Percentiles rank a stretch among this genome's conserved stretches.
Evolutionary conservation across 2,329 filamentous ascomycete species (phyloP).

Genomic region (Leptosphaerulina australis): DNA sequence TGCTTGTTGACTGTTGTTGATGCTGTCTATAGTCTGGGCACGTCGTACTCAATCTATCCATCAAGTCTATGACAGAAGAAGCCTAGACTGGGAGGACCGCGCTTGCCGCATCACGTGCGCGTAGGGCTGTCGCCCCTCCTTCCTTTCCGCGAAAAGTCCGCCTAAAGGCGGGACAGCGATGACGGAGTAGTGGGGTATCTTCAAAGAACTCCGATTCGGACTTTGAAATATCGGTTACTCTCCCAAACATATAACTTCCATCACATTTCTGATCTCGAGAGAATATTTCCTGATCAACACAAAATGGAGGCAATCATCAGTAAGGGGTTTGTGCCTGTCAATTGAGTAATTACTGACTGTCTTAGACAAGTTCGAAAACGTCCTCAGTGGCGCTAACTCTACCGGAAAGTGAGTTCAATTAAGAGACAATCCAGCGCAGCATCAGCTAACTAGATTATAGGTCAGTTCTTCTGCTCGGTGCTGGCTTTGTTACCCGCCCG

Average conservation of each 20-base stretch:
- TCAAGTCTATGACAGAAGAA: neutral
- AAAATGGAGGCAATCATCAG: conserved; percentile 49
- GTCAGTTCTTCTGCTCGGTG: conserved; percentile 48
- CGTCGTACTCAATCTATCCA: conserved; percentile 24
- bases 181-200: conserved; percentile 38
- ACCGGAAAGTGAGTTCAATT: conserved; percentile 43
- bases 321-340: conserved; percentile 15
- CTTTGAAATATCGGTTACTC: conserved; percentile 11
- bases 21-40: no score
- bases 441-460: conserved; percentile 31
- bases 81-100: neutral
- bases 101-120: conserved; percentile 4
- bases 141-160: conserved; percentile 20
- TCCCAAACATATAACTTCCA: conserved; percentile 32
- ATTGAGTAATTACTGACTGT: conserved; percentile 26
- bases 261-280: conserved; percentile 20
- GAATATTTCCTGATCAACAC: conserved; percentile 18
- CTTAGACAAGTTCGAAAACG: conserved; percentile 42
- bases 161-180: conserved; percentile 33
- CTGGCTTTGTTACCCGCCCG: conserved; percentile 57
- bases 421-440: neutral
- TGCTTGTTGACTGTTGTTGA: conserved; percentile 11
- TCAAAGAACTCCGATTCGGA: conserved; percentile 42
- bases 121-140: conserved; percentile 24
- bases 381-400: conserved; percentile 35